Percentiles rank a stretch among this genome's conserved stretches.
These are phyloP conservation scores for Boeremia exigua DNA, from an alignment of 2,329 filamentous ascomycete species.

Conservation along the genomic window DNA sequence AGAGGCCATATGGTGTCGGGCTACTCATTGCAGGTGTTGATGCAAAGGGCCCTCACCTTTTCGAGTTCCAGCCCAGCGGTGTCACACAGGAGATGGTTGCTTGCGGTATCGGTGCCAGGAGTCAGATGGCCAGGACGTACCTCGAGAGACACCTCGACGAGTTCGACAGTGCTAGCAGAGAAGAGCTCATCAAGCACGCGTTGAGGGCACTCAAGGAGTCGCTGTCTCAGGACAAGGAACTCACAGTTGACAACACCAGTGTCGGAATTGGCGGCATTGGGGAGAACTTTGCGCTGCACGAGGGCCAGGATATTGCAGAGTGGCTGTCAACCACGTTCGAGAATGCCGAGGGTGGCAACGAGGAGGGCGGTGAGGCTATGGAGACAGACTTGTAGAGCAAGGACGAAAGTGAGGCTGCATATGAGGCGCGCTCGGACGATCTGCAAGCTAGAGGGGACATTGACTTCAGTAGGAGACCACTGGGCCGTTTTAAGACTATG, in stretches of 20 bases:
- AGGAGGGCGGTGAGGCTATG: conserved; percentile 57
- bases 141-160: conserved; percentile 88
- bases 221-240: conserved; percentile 93
- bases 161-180: conserved; percentile 76
- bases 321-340: conserved; percentile 77
- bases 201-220: conserved; percentile 93
- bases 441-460: background rate
- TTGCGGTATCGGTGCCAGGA: conserved; percentile 92
- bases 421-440: background rate
- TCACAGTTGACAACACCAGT: conserved; percentile 96
- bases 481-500: background rate
- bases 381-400: conserved; percentile 57
- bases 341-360: conserved; percentile 49
- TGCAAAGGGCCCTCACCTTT: conserved; percentile 91
- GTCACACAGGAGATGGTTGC: conserved; percentile 98
- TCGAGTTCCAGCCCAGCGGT: conserved; percentile 96
- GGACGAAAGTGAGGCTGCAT: background rate
- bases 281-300: conserved; percentile 88
- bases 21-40: conserved; percentile 92
- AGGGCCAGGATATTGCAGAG: conserved; percentile 83
- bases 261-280: conserved; percentile 79
- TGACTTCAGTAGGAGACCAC: background rate
- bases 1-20: conserved; percentile 94
- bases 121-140: conserved; percentile 97
- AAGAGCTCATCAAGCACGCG: conserved; percentile 90